phyloP scores from a whole-genome alignment of 305 asterid species.

The Fraxinus sp. region DNA sequence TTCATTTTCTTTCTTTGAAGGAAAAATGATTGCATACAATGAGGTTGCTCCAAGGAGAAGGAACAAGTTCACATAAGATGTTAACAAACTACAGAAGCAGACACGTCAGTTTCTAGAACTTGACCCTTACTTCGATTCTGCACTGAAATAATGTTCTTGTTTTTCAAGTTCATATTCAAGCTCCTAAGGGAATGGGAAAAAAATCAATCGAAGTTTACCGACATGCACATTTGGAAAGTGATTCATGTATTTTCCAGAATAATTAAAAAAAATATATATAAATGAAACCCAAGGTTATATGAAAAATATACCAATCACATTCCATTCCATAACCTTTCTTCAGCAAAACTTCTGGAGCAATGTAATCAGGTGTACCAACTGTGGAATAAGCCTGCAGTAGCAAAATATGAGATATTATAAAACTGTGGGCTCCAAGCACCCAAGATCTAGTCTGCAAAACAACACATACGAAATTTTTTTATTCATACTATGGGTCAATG shows the following conservation, averaged over 20 bases:
- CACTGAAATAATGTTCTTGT: neutral
- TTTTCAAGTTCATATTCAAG: neutral
- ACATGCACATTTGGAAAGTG: neutral
- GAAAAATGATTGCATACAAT: neutral
- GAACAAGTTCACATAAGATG: neutral
- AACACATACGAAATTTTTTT: neutral
- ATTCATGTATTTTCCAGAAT: constrained; percentile 11
- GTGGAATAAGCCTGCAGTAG: constrained; percentile 89
- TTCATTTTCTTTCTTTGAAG: neutral
- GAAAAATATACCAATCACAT: constrained; percentile 75
- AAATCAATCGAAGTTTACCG: neutral
- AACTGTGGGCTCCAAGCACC: constrained; percentile 12
- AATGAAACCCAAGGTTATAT: neutral
- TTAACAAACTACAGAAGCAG: neutral
- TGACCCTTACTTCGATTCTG: neutral
- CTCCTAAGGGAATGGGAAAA: neutral
- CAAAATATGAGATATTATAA: constrained; percentile 21
- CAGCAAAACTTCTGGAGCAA: constrained; percentile 93
- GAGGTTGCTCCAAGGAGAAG: constrained; percentile 5
- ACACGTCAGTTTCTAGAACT: neutral
- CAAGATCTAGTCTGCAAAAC: constrained; percentile 20
- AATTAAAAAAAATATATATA: neutral
- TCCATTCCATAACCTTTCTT: constrained; percentile 99
- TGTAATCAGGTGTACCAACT: constrained; percentile 95
- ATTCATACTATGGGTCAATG: constrained; percentile 11